Evolutionary conservation across 305 asterid genomes (phyloP).

Genomic region (Solanum chacoense): DNA sequence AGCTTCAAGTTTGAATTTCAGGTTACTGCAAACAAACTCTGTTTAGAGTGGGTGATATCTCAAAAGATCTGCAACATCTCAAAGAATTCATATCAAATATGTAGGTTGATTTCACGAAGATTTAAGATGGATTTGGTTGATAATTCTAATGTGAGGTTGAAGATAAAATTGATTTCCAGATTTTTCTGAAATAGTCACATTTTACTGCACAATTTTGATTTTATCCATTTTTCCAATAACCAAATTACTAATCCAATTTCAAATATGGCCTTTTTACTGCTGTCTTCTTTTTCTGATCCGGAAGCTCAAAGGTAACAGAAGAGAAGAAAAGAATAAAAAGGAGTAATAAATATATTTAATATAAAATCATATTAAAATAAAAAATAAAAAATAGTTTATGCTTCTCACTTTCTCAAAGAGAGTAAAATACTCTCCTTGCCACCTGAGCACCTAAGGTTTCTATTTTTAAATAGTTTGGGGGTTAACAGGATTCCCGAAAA

Average conservation of each 20-base stretch:
- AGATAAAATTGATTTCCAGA: neutral
- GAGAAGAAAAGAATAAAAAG: neutral
- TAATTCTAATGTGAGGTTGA: neutral
- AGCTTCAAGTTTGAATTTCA: neutral
- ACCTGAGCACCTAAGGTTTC: neutral
- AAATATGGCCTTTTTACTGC: neutral
- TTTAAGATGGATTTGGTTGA: neutral
- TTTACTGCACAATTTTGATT: neutral
- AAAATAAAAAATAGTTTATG: neutral
- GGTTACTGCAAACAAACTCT: neutral
- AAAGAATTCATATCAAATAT: neutral
- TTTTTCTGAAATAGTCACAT: neutral
- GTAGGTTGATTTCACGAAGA: neutral
- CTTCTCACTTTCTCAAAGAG: neutral
- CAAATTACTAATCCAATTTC: neutral
- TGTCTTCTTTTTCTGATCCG: neutral
- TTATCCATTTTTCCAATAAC: neutral
- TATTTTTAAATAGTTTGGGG: neutral
- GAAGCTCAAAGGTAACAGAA: neutral
- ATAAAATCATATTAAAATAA: neutral
- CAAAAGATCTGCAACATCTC: neutral
- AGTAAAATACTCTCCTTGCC: neutral
- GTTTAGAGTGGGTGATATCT: neutral
- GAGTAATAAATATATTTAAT: neutral
- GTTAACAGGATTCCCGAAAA: neutral